A percentile compares a stretch with the other conserved stretches of the same genome.
phyloP scores from a whole-genome alignment of 2,329 filamentous ascomycete species.

The Aspergillus sp. region DNA sequence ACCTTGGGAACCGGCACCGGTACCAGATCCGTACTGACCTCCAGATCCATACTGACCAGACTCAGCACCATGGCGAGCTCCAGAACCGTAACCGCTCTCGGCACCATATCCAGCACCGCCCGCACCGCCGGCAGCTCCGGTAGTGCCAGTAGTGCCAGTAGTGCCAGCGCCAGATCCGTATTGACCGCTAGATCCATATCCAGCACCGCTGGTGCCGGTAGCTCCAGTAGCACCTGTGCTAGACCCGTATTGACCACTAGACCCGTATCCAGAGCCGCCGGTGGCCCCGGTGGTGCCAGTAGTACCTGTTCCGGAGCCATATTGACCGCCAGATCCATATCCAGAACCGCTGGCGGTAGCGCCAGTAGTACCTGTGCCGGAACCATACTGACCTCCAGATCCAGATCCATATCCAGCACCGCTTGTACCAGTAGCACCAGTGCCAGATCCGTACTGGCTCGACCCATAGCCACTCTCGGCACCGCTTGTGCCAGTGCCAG shows the following conservation, averaged over 20 bases:
- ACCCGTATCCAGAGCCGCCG: too few relatives aligned
- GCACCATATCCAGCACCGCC: too few relatives aligned
- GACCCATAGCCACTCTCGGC: background rate
- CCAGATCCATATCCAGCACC: background rate
- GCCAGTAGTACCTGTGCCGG: background rate
- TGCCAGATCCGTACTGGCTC: background rate
- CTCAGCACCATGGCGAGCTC: background rate
- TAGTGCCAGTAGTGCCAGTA: background rate
- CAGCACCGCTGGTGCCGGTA: background rate
- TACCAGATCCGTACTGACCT: too few relatives aligned
- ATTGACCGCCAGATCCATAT: too few relatives aligned
- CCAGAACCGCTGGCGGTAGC: background rate
- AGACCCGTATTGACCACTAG: too few relatives aligned
- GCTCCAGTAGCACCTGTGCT: too few relatives aligned
- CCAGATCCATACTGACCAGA: background rate
- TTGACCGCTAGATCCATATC: background rate
- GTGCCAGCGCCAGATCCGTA: too few relatives aligned
- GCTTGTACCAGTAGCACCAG: background rate
- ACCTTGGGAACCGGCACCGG: too few relatives aligned
- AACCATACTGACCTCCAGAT: background rate
- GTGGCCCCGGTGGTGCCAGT: too few relatives aligned
- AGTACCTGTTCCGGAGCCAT: too few relatives aligned
- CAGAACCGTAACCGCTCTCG: too few relatives aligned
- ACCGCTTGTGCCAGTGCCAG: background rate
- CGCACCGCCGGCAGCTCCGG: too few relatives aligned